Evolutionary conservation across 768 basidiomycete genomes (phyloP), one percentile per base, ranked within the genome.

Genomic region (Lactarius trivialis): DNA sequence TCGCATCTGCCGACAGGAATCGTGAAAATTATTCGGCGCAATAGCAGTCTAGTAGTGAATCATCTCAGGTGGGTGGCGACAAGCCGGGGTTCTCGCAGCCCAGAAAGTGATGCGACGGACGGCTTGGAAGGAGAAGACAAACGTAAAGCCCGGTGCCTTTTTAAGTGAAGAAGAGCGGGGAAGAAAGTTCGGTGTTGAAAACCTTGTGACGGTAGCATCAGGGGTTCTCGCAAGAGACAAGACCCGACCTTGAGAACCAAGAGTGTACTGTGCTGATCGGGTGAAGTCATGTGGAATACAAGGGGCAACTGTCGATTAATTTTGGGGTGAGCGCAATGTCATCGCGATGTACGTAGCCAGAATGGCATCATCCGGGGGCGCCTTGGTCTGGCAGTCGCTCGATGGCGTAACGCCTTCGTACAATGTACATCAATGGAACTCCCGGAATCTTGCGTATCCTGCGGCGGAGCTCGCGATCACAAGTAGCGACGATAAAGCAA

Each of bases 391-490:
- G 97, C 56, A 98, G 75, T 55, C 95, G 79, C 74, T 98, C 97
- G 61, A 98, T 94, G 34, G 95, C 93, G 71, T 98, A 99, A 70
- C 88, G 81, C 71, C 89, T 80, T 72, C 85, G 85, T 66, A 93
- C 92, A 67, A 99, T 97, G 73, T 98, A 98, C 96, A 98, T 98
- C 64, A 99, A 79, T 33, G 95, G 94, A 50, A 97, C 89, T 61
- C 94, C 92, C 36, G 91, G 91, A 41, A 93, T 82, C 74, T 97
- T 93, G 45, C 97, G 84, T 76, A 99, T 88, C 58, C 97, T 82
- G 52, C 93, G 79, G 33, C 97, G 84, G 33, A 99, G 82, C 70
- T 98, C 95, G 61, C 95, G 81, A 81, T 99, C 97, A 71, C 96
- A 98, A 26, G 97, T 98, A 5, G 97, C 97, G 48, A 99, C 95